Evolutionary conservation across 352 stramenopile genomes (phyloP), one percentile per base, ranked within the genome.

Genomic region (Lagenidium giganteum): DNA sequence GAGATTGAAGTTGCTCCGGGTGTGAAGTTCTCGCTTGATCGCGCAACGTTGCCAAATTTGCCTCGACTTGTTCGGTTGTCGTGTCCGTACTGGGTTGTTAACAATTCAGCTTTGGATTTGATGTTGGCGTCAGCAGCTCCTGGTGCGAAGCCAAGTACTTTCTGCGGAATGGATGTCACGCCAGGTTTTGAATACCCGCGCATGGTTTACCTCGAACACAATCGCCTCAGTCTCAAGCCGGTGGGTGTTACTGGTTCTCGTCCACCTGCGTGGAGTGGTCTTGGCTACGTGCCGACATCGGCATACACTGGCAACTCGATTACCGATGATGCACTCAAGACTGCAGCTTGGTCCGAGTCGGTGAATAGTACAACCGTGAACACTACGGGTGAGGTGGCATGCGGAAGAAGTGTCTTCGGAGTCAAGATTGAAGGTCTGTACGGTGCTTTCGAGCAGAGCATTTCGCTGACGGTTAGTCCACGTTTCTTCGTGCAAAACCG

Each of bases 301-400:
- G 64, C 73, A 13, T 88, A 71, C 51, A 62, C 63, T 8, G 20
- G 50, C 21, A 76, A 71, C 24, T 18, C 63, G 16, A 47, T 90
- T 8, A 77, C 65, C 4, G 68, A 87, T n/a, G 70, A 87, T 32
- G 61, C 76, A 3, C 48, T 84, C n/a, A 61, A 80, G 43, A 62
- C 64, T n/a, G 69, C 64, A 7, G 50, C 64, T n/a, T 94, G 80
- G 79, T 89, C 77, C 0, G 77, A 92, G 43, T 70, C 75, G 1
- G 77, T 92, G 54, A 94, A 94, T 50, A 83, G 73, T 32, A 86
- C 82, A 8, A 81, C 82, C 1, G 79, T 94, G n/a, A 91, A 92
- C 37, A 94, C 82, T 7, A 74, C 82, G 26, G 82, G 82, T 30
- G 82, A 94, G 51, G 63, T 75, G 4, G 71, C 79, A 14, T 88